Evolutionary conservation across 2,329 filamentous ascomycete species (phyloP).

Genomic region (Exserohilum turcica): DNA sequence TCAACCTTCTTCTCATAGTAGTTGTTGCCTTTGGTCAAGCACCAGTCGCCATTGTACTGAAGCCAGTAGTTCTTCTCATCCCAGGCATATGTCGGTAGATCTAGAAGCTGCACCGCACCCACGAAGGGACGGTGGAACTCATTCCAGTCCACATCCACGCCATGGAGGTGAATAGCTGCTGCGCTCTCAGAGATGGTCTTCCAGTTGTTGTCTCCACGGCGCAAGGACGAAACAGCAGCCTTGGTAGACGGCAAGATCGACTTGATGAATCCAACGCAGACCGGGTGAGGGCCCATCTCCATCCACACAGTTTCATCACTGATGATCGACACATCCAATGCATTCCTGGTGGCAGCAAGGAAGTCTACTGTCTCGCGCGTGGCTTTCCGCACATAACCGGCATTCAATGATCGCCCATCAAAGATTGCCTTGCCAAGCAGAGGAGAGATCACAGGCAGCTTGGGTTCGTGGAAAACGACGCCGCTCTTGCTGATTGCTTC

Average conservation of each 20-base stretch:
- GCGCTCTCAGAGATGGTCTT: neutral
- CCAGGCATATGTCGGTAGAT: conserved; percentile 55
- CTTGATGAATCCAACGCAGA: conserved; percentile 2
- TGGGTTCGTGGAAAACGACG: conserved; percentile 6
- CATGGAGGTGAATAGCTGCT: conserved; percentile 39
- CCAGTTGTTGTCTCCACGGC: conserved; percentile 4
- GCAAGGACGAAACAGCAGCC: neutral
- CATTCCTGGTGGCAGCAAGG: neutral
- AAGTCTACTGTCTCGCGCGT: conserved; percentile 1
- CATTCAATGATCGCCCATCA: neutral
- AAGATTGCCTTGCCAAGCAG: neutral
- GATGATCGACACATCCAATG: neutral
- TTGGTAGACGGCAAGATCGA: neutral
- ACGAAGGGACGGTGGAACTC: conserved; percentile 63
- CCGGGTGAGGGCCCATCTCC: conserved; percentile 2
- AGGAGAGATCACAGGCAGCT: neutral
- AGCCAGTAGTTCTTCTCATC: conserved; percentile 47
- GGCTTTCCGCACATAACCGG: neutral
- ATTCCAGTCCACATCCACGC: conserved; percentile 64
- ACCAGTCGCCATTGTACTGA: conserved; percentile 42
- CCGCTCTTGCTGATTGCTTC: conserved; percentile 39
- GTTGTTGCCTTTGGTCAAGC: conserved; percentile 26
- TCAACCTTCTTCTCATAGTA: conserved; percentile 6
- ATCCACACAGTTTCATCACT: conserved; percentile 1
- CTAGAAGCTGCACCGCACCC: conserved; percentile 53